Conservation (phyloP, 306 rosid genomes). For the Acacia melanoxylon region DNA sequence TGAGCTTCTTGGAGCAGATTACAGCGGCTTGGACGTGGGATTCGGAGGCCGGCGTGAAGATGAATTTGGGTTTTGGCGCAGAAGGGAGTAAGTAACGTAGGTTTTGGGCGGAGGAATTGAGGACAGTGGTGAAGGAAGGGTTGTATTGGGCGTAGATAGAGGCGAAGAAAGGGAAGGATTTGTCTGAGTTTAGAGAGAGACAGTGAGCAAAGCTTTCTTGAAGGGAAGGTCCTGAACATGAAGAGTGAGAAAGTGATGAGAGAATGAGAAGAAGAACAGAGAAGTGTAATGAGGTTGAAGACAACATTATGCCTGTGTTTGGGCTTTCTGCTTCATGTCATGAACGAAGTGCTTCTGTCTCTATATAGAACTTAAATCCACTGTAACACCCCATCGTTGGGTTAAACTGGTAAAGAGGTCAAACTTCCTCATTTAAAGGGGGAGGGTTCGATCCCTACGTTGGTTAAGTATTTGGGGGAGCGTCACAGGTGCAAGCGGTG, state of each 20-base stretch:
- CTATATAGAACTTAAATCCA: constrained; percentile 6
- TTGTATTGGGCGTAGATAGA: constrained; percentile 33
- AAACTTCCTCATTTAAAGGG: too few species aligned
- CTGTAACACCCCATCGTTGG: too few species aligned
- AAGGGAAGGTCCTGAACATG: constrained; percentile 27
- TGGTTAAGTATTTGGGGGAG: too few species aligned
- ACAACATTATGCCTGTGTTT: constrained; percentile 31
- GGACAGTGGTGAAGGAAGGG: constrained; percentile 41
- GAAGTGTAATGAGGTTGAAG: constrained; percentile 23
- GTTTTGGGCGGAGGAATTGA: constrained; percentile 51
- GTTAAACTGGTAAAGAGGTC: too few species aligned
- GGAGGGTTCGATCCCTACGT: too few species aligned
- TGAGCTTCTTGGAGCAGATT: not conserved
- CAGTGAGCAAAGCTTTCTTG: constrained; percentile 47
- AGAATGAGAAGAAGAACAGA: constrained; percentile 27
- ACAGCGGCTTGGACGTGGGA: not conserved
- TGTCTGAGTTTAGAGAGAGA: constrained; percentile 34
- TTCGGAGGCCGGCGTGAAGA: constrained; percentile 16
- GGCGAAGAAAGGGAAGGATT: constrained; percentile 32
- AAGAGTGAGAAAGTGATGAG: constrained; percentile 32
- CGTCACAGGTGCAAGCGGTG: too few species aligned
- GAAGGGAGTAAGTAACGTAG: constrained; percentile 52
- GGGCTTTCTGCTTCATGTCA: not conserved
- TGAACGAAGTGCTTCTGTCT: not conserved
- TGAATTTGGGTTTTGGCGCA: constrained; percentile 65